Percentiles rank a stretch among this genome's conserved stretches.
Evolutionary conservation across 345 rosid species (phyloP).

Genomic region (Excoecaria agallocha): DNA sequence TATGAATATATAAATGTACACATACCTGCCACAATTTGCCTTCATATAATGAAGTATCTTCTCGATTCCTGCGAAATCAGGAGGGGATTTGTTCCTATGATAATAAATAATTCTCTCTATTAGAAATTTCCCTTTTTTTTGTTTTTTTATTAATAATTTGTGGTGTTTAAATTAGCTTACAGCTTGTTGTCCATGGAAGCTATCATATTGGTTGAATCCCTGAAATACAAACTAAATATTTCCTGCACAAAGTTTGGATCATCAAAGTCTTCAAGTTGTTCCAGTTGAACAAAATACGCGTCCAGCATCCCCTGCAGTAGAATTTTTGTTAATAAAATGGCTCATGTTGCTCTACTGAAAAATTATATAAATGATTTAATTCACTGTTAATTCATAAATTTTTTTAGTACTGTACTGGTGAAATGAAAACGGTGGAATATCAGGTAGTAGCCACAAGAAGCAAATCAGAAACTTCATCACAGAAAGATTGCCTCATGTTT

Average conservation of each 20-base stretch:
- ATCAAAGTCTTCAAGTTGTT: constrained; percentile 20
- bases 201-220: constrained; percentile 22
- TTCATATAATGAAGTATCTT: constrained; percentile 24
- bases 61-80: constrained; percentile 13
- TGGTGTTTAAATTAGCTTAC: constrained; percentile 21
- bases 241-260: constrained; percentile 35
- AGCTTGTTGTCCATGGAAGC: constrained; percentile 13
- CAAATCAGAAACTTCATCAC: constrained; percentile 29
- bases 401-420: background rate
- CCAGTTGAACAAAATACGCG: constrained; percentile 26
- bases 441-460: background rate
- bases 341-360: background rate
- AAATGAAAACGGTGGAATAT: background rate
- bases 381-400: background rate
- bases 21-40: constrained; percentile 28
- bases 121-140: too few relatives aligned
- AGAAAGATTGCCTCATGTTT: constrained; percentile 20
- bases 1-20: background rate
- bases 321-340: background rate
- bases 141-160: background rate
- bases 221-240: constrained; percentile 20
- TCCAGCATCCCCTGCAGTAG: constrained; percentile 33
- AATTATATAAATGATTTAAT: background rate
- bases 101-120: too few relatives aligned
- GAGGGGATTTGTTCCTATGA: constrained; percentile 20